Conservation (phyloP, 768 basidiomycete genomes). For the Suillus luteus region DNA sequence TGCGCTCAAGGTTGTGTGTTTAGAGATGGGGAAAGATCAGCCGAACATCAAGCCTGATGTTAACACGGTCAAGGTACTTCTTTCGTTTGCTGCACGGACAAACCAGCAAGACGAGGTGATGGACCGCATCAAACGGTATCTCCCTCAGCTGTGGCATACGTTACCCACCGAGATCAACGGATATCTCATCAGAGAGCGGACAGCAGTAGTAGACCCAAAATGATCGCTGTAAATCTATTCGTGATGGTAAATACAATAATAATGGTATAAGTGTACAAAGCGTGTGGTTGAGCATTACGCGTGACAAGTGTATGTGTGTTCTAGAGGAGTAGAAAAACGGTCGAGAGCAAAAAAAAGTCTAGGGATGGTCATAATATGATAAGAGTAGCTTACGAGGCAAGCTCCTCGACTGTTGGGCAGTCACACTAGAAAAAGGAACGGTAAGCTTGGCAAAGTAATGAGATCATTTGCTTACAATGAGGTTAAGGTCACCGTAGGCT, state of each 20-base stretch:
- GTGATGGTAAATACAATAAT: slow-evolving; percentile 25
- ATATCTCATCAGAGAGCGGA: slow-evolving; percentile 17
- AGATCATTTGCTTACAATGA: slow-evolving; percentile 61
- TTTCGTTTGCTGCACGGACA: slow-evolving; percentile 51
- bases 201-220: slow-evolving; percentile 9
- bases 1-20: slow-evolving; percentile 62
- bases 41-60: slow-evolving; percentile 48
- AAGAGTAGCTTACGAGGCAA: slow-evolving; percentile 35
- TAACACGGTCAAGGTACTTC: slow-evolving; percentile 52
- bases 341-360: slow-evolving; percentile 20
- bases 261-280: slow-evolving; percentile 37
- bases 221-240: slow-evolving; percentile 21
- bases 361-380: slow-evolving; percentile 20
- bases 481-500: slow-evolving; percentile 93
- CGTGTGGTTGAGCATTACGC: slow-evolving; percentile 71
- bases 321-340: slow-evolving; percentile 52
- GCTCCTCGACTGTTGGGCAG: slow-evolving; percentile 83
- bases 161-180: slow-evolving; percentile 26
- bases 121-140: slow-evolving; percentile 44
- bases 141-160: slow-evolving; percentile 38
- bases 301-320: slow-evolving; percentile 33
- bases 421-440: slow-evolving; percentile 58
- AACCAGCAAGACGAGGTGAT: slow-evolving; percentile 48
- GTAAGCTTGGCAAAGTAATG: slow-evolving; percentile 2
- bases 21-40: slow-evolving; percentile 58